Evolutionary conservation across 164 flowering plant species (phyloP).

Genomic region (Chloranthus sessilifolius): DNA sequence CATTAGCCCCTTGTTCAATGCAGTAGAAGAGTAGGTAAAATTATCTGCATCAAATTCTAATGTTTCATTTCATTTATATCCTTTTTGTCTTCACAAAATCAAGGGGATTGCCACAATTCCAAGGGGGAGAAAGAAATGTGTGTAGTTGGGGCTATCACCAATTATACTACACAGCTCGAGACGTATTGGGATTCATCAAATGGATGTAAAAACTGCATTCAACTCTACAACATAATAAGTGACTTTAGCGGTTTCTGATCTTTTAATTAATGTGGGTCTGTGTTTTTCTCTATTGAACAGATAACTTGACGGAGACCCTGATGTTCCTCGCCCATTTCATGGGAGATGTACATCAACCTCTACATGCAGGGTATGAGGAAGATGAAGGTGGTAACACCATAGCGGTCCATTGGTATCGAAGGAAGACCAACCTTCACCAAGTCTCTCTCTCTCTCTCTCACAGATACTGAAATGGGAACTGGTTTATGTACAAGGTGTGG

Average conservation of each 20-base stretch:
- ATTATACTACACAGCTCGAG: constrained; percentile 77
- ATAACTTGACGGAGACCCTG: constrained; percentile 81
- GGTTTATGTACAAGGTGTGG: constrained; percentile 3
- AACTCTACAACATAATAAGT: neutral
- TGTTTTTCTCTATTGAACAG: constrained; percentile 46
- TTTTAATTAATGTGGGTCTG: neutral
- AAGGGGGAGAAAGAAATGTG: constrained; percentile 56
- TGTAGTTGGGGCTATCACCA: constrained; percentile 74
- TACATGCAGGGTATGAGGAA: constrained; percentile 1
- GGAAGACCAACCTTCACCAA: constrained; percentile 5
- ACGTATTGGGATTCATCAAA: constrained; percentile 33
- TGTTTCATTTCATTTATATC: neutral
- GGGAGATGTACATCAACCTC: constrained; percentile 71
- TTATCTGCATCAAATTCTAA: neutral
- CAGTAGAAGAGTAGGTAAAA: too few species aligned
- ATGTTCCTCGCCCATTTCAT: constrained; percentile 81
- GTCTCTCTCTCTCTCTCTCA: constrained; percentile 7
- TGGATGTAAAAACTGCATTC: constrained; percentile 5
- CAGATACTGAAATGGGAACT: neutral
- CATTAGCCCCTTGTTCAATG: too few species aligned
- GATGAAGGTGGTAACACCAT: constrained; percentile 8
- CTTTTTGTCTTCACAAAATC: neutral
- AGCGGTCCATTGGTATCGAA: constrained; percentile 1
- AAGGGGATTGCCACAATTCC: constrained; percentile 93
- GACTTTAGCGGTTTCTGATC: neutral